Conservation (phyloP, 495 filamentous ascomycete genomes). For the Cladorrhinum samala region DNA sequence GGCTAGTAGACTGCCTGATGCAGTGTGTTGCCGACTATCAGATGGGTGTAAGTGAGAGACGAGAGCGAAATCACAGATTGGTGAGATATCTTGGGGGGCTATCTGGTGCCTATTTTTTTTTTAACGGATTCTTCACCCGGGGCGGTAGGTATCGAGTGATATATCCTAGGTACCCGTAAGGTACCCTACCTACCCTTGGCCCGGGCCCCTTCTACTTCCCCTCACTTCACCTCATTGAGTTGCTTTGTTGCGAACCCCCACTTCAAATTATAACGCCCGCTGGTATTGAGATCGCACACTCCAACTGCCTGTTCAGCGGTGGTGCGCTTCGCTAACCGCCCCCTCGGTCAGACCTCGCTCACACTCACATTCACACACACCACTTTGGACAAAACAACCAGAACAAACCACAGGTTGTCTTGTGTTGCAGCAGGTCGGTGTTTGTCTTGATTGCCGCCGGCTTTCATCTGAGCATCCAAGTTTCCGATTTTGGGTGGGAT, state of each 20-base stretch:
- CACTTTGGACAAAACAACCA: background rate
- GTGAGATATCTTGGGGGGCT: too few relatives aligned
- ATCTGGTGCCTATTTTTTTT: too few relatives aligned
- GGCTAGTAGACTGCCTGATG: background rate
- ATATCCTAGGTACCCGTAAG: too few relatives aligned
- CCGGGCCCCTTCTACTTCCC: background rate
- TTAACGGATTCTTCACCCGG: too few relatives aligned
- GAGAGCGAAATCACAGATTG: too few relatives aligned
- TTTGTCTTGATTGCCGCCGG: slow-evolving; percentile 6
- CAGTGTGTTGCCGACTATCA: background rate
- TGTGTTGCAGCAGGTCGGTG: slow-evolving; percentile 1
- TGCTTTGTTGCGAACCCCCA: background rate
- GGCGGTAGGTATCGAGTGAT: too few relatives aligned
- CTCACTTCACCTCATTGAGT: background rate
- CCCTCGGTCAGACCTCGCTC: slow-evolving; percentile 6
- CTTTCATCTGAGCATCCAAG: background rate
- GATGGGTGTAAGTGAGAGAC: background rate
- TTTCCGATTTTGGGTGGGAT: too few relatives aligned
- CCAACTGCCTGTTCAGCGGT: too few relatives aligned
- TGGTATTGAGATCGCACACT: background rate
- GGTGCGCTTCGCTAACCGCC: background rate
- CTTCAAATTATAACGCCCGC: background rate
- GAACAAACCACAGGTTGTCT: too few relatives aligned
- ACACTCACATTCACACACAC: background rate
- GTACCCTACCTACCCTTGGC: too few relatives aligned